These are phyloP conservation scores for Tylopilus sp. DNA, from an alignment of 1,284 basidiomycete genomes.

Conservation along the genomic window DNA sequence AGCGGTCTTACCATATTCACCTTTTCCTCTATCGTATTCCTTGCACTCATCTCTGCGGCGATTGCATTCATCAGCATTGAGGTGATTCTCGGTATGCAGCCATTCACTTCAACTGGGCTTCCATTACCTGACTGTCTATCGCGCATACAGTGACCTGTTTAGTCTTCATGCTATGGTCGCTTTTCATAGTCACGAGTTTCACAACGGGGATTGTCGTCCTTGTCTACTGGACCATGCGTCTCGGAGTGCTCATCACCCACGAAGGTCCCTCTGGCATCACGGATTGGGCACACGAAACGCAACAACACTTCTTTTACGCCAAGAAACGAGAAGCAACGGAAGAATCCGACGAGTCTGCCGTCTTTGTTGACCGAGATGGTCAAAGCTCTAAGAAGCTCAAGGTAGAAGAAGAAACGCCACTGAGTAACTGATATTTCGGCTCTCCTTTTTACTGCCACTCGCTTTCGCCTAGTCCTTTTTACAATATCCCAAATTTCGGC, in stretches of 20 bases:
- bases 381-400: conserved; percentile 25
- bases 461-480: not conserved
- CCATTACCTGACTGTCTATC: conserved; percentile 1
- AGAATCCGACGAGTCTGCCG: conserved; percentile 26
- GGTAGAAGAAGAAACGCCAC: conserved; percentile 22
- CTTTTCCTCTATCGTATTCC: conserved; percentile 27
- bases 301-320: conserved; percentile 15
- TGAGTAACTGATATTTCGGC: conserved; percentile 3
- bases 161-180: conserved; percentile 28
- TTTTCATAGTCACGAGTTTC: conserved; percentile 26
- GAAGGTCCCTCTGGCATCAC: conserved; percentile 38
- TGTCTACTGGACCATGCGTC: conserved; percentile 37
- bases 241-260: conserved; percentile 32
- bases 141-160: conserved; percentile 19
- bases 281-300: conserved; percentile 40
- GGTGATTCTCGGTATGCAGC: conserved; percentile 22
- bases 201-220: conserved; percentile 27
- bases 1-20: conserved; percentile 37
- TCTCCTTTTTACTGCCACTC: not conserved
- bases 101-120: not conserved
- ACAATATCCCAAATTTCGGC: not conserved
- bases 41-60: conserved; percentile 31
- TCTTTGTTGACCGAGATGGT: conserved; percentile 23
- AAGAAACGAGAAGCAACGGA: conserved; percentile 20
- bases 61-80: conserved; percentile 23